Percentiles rank a stretch among this genome's conserved stretches.
These are phyloP conservation scores for Coemansia sp. DNA, from an alignment of 192 early-diverging fungal species.

Conservation along the genomic window DNA sequence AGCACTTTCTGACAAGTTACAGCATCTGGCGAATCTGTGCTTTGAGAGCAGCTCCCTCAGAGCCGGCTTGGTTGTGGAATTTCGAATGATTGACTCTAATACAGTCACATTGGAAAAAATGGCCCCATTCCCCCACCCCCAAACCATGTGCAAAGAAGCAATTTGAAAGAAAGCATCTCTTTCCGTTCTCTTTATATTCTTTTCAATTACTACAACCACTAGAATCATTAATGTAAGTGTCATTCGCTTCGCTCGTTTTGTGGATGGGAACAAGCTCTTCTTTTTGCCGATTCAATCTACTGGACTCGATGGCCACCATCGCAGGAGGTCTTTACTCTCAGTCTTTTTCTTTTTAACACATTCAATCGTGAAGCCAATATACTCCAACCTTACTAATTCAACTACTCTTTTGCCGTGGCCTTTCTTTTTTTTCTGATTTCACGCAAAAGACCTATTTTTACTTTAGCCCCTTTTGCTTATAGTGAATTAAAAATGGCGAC, in stretches of 20 bases:
- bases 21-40: neutral
- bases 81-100: too few species aligned
- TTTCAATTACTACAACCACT: conserved; percentile 5
- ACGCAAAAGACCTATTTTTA: neutral
- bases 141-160: neutral
- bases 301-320: neutral
- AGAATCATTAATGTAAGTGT: conserved; percentile 4
- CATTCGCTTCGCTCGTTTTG: neutral
- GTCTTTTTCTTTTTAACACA: neutral
- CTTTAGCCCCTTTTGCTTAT: neutral
- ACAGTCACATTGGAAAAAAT: neutral
- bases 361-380: neutral
- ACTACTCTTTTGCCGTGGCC: neutral
- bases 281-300: neutral
- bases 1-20: neutral
- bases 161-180: neutral
- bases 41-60: too few species aligned
- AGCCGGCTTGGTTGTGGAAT: neutral
- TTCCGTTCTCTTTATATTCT: neutral
- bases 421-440: neutral
- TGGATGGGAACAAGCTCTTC: neutral
- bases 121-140: neutral
- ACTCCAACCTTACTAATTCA: neutral
- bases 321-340: neutral
- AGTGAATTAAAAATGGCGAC: conserved; percentile 27